Evolutionary conservation across 306 rosid genomes (phyloP), one percentile per base, ranked within the genome.

Genomic region (Astragalus glycyphyllos): DNA sequence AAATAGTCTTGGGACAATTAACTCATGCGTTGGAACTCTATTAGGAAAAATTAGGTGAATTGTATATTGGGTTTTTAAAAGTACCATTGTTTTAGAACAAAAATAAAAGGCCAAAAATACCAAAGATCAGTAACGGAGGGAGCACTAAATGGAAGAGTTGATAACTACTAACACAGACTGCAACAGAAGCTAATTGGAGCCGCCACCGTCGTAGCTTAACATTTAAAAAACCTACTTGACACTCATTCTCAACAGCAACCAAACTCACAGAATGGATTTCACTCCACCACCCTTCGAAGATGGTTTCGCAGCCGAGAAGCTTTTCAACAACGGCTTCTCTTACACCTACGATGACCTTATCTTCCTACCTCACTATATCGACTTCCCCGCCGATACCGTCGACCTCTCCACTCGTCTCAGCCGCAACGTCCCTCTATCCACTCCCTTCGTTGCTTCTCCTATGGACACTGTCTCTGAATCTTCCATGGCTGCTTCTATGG

Each of bases 341-440:
- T 92, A 92, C 75, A 88, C 98, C 13, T 92, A 92, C 80, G 98
- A 90, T 37, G 98, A 92, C 64, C 91, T 92, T 67, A 90, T 90
- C 79, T 92, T 86, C 77, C 96, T 92, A 65, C 98, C 98, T 34
- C 88, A 89, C 80, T 92, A 90, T 69, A 92, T 92, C 68, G 98
- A 90, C 82, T 92, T 92, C 81, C 68, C 96, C 42, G 86, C 92
- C 14, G 96, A 88, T 32, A 54, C 85, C 7, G 98, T 92, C 73
- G 71, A 64, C 17, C 85, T 90, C 44, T 56, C 79, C 69, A 74
- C 98, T 45, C 73, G 65, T 2, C 86, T 92, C 76, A 80, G 81
- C 53, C 96, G 96, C 61, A 84, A 81, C 29, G 5, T 92, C 56
- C 45, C 82, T 0, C 92, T 90, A 57, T 68, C 85, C 10, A 51